A percentile compares a stretch with the other conserved stretches of the same genome.
Conservation (phyloP, 2,329 filamentous ascomycete species). For the Neospermospora avenae region DNA sequence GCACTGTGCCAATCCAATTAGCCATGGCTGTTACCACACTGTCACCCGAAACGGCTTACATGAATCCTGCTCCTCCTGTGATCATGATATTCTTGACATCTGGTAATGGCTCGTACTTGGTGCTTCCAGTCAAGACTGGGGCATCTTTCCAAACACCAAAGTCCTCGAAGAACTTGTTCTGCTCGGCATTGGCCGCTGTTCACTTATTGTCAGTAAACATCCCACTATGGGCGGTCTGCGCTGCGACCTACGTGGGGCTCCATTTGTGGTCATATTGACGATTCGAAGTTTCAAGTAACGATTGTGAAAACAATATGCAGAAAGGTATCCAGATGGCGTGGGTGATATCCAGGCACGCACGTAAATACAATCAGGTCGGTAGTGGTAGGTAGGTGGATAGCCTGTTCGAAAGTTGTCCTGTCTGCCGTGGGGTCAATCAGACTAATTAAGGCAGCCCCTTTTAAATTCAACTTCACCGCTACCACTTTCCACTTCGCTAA, state of each 20-base stretch:
- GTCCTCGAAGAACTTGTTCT: constrained; percentile 49
- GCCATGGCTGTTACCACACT: constrained; percentile 10
- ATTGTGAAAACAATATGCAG: not conserved
- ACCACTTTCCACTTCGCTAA: constrained; percentile 1
- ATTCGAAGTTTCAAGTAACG: not conserved
- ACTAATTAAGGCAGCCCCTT: not conserved
- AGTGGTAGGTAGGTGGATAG: no score
- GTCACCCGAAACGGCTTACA: constrained; percentile 51
- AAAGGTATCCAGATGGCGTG: not conserved
- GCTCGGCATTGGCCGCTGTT: constrained; percentile 2
- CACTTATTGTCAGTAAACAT: not conserved
- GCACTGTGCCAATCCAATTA: constrained; percentile 50
- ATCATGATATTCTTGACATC: constrained; percentile 79
- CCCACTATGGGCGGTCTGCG: not conserved
- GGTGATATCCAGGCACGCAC: not conserved
- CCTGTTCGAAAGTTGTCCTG: not conserved
- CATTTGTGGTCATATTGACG: constrained; percentile 16
- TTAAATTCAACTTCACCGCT: not conserved
- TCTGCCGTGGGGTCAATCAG: not conserved
- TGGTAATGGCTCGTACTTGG: constrained; percentile 64
- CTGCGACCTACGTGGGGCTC: constrained; percentile 5
- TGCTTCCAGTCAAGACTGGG: constrained; percentile 65
- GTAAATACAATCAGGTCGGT: not conserved
- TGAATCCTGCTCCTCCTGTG: constrained; percentile 81
- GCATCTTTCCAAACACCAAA: constrained; percentile 69